phyloP scores from a whole-genome alignment of 1,139 yeast genomes.

The Ogataea hybrid region DNA sequence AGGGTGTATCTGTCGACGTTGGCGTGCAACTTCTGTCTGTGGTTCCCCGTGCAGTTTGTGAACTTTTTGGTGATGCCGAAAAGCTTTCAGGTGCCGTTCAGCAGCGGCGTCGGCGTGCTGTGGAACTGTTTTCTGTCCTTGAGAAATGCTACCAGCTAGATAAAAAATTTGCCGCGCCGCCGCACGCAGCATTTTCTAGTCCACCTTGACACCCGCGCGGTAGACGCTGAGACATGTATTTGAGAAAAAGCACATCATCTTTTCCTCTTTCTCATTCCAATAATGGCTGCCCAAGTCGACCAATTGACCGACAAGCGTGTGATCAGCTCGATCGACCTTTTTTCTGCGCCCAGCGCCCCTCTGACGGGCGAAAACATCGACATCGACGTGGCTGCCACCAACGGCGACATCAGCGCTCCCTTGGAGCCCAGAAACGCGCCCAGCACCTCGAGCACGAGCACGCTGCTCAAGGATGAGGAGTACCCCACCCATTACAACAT shows the following conservation, averaged over 20 bases:
- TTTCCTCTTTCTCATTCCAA: slow-evolving; percentile 1
- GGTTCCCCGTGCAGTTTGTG: slow-evolving; percentile 93
- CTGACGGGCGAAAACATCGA: slow-evolving; percentile 18
- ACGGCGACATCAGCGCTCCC: slow-evolving; percentile 10
- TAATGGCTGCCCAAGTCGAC: slow-evolving; percentile 11
- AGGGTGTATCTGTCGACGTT: slow-evolving; percentile 73
- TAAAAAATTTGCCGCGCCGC: slow-evolving; percentile 3
- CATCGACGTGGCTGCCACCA: slow-evolving; percentile 12
- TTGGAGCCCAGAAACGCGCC: slow-evolving; percentile 10
- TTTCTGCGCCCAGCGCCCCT: slow-evolving; percentile 19
- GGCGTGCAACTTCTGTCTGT: slow-evolving; percentile 77
- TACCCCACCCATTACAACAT: slow-evolving; percentile 25
- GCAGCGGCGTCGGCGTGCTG: slow-evolving; percentile 82
- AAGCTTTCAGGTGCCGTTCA: slow-evolving; percentile 84
- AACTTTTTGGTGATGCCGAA: slow-evolving; percentile 82
- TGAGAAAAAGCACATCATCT: not conserved
- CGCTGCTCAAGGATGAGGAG: slow-evolving; percentile 18
- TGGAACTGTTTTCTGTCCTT: slow-evolving; percentile 93
- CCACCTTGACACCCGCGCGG: slow-evolving; percentile 1
- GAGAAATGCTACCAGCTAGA: slow-evolving; percentile 44
- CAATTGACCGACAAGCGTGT: slow-evolving; percentile 13
- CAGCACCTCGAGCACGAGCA: slow-evolving; percentile 16
- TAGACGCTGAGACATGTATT: slow-evolving; percentile 7
- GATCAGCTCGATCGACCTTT: slow-evolving; percentile 23
- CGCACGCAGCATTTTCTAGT: not conserved